Base-by-base conservation (phyloP, 257 asterid species). In the Nicotiana tomentosiformis region DNA sequence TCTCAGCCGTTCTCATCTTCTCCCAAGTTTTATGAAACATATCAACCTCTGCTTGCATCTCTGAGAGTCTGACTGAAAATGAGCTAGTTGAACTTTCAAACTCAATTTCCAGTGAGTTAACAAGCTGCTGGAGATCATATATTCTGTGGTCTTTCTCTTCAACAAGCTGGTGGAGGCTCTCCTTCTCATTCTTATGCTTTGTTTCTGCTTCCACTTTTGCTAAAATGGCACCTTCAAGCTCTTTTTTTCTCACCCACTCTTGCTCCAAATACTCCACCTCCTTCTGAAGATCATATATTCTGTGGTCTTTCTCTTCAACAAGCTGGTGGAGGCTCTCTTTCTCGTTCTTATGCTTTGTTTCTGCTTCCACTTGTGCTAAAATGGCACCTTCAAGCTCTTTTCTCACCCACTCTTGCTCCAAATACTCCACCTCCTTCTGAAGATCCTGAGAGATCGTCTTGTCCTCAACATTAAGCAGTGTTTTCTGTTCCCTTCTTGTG, bases 111-210 rank as follows among this genome's bases (percentile, higher is more conserved):
- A 94, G 81, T 30, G 97, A 91, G 61, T 87, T 88, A 77, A 95
- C 93, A 79, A 90, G 95, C 88, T 84, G 91, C 91, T 95, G 97
- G 80, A 92, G 91, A 74, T 92, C 90, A 61, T 74, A 83, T 85
- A 90, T 90, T 84, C 90, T 92, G 84, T 90, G 89, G 74, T 92
- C 90, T 86, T 87, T 92, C 91, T 92, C 96, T 83, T 90, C 93
- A 58, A 91, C 89, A 53, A 90, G 87, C 84, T 89, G 94, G 69
- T 83, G 90, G 84, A 93, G 91, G 77, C 82, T 84, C 78, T 90
- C 91, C 69, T 83, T 86, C 77, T 86, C 90, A 2, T 72, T 82
- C 82, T 85, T 64, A 33, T 84, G 66, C 70, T 81, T 64, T 61
- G 81, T 81, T 74, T 84, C 90, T 72, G 85, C 84, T 81, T 85